Conservation (phyloP, 129 eudicot genomes). For the Helichrysum umbraculigerum region DNA sequence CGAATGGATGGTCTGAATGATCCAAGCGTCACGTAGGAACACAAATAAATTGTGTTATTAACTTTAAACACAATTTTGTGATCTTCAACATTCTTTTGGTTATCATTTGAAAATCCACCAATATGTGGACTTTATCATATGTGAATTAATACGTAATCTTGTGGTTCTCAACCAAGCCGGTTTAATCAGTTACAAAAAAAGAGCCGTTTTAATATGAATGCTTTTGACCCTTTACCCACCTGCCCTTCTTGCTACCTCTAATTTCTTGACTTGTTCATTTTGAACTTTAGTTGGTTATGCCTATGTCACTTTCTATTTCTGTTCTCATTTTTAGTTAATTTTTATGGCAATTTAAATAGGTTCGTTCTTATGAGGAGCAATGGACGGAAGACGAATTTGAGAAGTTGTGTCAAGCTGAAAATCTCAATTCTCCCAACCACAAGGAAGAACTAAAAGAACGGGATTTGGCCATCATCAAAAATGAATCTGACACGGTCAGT, state of each 20-base stretch:
- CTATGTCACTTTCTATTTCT: constrained; percentile 3
- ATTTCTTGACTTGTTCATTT: background rate
- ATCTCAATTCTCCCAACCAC: constrained; percentile 56
- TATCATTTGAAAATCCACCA: too few relatives aligned
- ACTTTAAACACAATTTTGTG: too few relatives aligned
- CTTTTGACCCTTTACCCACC: background rate
- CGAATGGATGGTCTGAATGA: too few relatives aligned
- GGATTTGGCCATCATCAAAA: constrained; percentile 35
- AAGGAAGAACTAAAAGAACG: constrained; percentile 52
- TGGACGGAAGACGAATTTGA: constrained; percentile 98
- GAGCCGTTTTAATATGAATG: background rate
- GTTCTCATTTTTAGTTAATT: constrained; percentile 7
- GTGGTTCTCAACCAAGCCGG: too few relatives aligned
- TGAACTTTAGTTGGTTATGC: background rate
- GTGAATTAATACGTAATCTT: too few relatives aligned
- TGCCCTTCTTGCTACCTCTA: background rate
- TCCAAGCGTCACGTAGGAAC: too few relatives aligned
- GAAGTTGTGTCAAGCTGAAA: constrained; percentile 76
- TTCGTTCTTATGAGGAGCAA: constrained; percentile 99
- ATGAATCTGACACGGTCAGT: constrained; percentile 33
- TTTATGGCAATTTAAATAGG: constrained; percentile 44
- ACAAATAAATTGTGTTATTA: too few relatives aligned
- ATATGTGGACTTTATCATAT: too few relatives aligned
- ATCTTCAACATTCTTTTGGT: too few relatives aligned
- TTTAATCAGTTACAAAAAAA: background rate